Conservation (phyloP, 1,284 basidiomycete genomes). For the Quambalaria eucalypti region DNA sequence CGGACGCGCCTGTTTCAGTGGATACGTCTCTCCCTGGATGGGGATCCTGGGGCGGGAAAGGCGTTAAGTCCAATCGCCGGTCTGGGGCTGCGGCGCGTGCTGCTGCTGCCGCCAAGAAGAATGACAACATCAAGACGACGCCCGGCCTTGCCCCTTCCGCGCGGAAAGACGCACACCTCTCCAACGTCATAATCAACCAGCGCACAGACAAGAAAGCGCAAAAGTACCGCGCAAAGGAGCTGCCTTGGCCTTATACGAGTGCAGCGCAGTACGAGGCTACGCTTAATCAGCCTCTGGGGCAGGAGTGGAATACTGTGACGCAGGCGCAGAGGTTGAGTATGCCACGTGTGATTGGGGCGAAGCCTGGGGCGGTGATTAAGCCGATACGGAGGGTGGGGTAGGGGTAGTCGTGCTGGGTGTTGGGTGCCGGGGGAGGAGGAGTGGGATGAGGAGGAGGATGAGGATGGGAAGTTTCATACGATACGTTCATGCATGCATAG, state of each 20-base stretch:
- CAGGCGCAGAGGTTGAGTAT: slow-evolving; percentile 64
- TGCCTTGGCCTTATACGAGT: slow-evolving; percentile 78
- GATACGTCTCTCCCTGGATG: slow-evolving; percentile 90
- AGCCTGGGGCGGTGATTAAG: slow-evolving; percentile 31
- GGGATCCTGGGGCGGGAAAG: slow-evolving; percentile 86
- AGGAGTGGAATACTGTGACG: slow-evolving; percentile 87
- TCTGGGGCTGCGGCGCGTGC: slow-evolving; percentile 24
- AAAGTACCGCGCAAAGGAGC: slow-evolving; percentile 75
- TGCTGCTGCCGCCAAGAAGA: slow-evolving; percentile 3
- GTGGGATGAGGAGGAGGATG: too few species aligned
- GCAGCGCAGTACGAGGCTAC: slow-evolving; percentile 77
- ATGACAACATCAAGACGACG: neutral
- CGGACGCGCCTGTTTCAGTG: slow-evolving; percentile 70
- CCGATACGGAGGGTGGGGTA: slow-evolving; percentile 16
- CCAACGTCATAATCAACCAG: slow-evolving; percentile 87
- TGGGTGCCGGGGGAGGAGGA: too few species aligned
- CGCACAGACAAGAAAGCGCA: slow-evolving; percentile 84
- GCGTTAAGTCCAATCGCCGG: slow-evolving; percentile 49
- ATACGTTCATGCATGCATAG: too few species aligned
- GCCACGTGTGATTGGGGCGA: slow-evolving; percentile 29
- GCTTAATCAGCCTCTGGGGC: slow-evolving; percentile 70
- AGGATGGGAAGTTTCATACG: too few species aligned
- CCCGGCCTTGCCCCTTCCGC: slow-evolving; percentile 63
- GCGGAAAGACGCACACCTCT: slow-evolving; percentile 73
- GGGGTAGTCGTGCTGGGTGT: too few species aligned